phyloP scores from a whole-genome alignment of 2,329 filamentous ascomycete genomes.

The Thielaviopsis euricoi region DNA sequence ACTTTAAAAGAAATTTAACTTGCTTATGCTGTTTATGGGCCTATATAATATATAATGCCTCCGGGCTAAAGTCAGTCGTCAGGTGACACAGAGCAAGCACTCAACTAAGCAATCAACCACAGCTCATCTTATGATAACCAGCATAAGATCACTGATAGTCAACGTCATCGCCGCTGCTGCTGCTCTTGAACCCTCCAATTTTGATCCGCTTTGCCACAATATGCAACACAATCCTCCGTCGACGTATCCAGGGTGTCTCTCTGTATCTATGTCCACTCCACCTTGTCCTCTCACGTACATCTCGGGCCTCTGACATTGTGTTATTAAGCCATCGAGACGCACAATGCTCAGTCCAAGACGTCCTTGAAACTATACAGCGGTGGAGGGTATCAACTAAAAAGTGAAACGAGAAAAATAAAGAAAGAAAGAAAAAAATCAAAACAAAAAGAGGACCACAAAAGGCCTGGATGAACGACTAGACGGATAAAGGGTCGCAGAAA shows the following conservation, averaged over 20 bases:
- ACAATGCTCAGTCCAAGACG: background rate
- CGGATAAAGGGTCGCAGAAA: conserved; percentile 2
- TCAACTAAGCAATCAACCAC: background rate
- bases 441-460: background rate
- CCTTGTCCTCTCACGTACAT: background rate
- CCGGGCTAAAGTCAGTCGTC: conserved; percentile 7
- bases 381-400: conserved; percentile 6
- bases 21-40: conserved; percentile 10
- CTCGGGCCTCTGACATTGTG: background rate
- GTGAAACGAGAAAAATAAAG: background rate
- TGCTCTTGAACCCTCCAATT: background rate
- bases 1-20: conserved; percentile 5
- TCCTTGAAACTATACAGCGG: background rate
- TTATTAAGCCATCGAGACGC: conserved; percentile 5
- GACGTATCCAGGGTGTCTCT: background rate
- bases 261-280: background rate
- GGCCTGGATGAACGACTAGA: background rate
- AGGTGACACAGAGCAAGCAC: background rate
- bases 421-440: background rate
- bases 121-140: background rate
- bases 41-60: conserved; percentile 10
- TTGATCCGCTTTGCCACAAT: conserved; percentile 10
- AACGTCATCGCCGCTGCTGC: background rate
- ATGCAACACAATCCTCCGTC: conserved; percentile 1
- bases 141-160: background rate